Conservation (phyloP, 208 protist species). For the Acanthamoeba quina region DNA sequence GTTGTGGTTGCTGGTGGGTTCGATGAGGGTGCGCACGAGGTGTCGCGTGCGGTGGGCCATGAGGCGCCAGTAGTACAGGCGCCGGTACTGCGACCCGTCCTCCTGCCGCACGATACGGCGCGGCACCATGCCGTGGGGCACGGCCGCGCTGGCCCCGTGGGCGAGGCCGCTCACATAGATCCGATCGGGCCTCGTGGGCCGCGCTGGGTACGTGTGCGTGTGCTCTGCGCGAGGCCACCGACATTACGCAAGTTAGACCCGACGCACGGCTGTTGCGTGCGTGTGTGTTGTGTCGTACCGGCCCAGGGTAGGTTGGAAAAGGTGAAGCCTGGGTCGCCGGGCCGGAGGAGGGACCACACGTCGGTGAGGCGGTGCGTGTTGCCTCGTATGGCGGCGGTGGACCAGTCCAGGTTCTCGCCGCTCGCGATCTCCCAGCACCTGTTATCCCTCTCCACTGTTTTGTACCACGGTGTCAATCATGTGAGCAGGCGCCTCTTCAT, state of each 20-base stretch:
- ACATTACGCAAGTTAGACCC: neutral
- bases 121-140: neutral
- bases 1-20: neutral
- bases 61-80: neutral
- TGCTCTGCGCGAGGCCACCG: neutral
- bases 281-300: neutral
- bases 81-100: conserved; percentile 5
- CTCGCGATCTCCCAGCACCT: neutral
- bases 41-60: neutral
- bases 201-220: neutral
- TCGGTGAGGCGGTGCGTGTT: neutral
- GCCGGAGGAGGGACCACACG: neutral
- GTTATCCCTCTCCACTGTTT: neutral
- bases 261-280: too few relatives aligned
- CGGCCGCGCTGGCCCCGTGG: neutral
- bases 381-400: neutral
- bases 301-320: conserved; percentile 38
- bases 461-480: too few relatives aligned
- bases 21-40: neutral
- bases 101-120: neutral
- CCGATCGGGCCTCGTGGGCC: neutral
- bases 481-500: neutral
- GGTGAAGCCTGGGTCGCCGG: neutral
- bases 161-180: neutral
- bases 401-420: neutral